Conservation (phyloP, 495 filamentous ascomycete species). For the Tuber magnatum region DNA sequence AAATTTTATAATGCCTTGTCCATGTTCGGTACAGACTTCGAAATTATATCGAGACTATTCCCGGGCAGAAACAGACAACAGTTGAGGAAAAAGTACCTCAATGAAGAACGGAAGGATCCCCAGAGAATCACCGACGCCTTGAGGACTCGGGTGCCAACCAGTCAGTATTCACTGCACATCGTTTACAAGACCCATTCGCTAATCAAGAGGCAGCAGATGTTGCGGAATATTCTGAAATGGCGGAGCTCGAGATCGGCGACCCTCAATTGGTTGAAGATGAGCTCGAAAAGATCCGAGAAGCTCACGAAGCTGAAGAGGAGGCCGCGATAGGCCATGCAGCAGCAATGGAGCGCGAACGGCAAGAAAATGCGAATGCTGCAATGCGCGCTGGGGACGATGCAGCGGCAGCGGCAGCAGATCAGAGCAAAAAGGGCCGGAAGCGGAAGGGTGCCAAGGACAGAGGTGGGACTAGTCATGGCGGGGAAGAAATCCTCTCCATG, state of each 20-base stretch:
- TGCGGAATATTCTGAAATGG: conserved; percentile 57
- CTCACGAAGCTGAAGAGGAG: conserved; percentile 55
- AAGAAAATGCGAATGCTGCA: conserved; percentile 35
- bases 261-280: conserved; percentile 63
- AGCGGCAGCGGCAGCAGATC: conserved; percentile 45
- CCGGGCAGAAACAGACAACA: conserved; percentile 63
- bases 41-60: conserved; percentile 78
- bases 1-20: conserved; percentile 74
- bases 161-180: conserved; percentile 15
- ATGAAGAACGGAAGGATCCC: conserved; percentile 75
- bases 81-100: conserved; percentile 87
- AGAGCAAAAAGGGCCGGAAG: conserved; percentile 50
- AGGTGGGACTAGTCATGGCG: conserved; percentile 41
- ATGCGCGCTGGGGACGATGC: conserved; percentile 31
- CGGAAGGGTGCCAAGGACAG: conserved; percentile 46
- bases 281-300: conserved; percentile 56
- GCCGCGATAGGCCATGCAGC: conserved; percentile 42
- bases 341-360: conserved; percentile 41
- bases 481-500: conserved; percentile 43
- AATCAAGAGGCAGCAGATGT: conserved; percentile 58
- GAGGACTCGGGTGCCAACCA: conserved; percentile 35
- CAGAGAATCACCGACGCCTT: conserved; percentile 62
- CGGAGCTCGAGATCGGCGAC: conserved; percentile 47
- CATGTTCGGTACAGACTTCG: conserved; percentile 91
- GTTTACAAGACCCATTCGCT: conserved; percentile 27